Percentiles rank a stretch among this genome's conserved stretches.
Evolutionary conservation across 129 eudicot genomes (phyloP).

Genomic region (Tanacetum coccineum): DNA sequence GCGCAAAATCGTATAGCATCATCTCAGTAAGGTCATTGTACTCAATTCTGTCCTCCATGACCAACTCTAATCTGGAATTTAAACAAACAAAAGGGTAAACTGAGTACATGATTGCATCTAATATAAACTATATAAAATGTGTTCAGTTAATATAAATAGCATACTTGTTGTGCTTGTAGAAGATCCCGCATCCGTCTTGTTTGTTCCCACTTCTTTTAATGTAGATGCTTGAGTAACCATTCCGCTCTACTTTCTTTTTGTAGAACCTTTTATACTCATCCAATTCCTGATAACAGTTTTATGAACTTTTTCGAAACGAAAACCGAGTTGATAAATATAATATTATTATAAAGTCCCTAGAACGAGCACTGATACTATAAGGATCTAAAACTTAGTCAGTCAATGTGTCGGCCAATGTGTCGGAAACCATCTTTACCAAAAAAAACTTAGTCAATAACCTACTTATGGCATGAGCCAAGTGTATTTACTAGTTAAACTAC

Average conservation of each 20-base stretch:
- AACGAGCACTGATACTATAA: too few species aligned
- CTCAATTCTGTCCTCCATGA: slow-evolving; percentile 66
- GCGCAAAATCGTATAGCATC: slow-evolving; percentile 34
- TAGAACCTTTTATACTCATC: slow-evolving; percentile 88
- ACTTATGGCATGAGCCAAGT: too few species aligned
- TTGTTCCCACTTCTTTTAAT: slow-evolving; percentile 69
- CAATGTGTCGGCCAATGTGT: too few species aligned
- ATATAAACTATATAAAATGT: not conserved
- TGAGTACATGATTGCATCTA: not conserved
- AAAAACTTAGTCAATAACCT: too few species aligned
- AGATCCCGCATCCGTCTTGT: slow-evolving; percentile 91
- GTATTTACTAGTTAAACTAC: too few species aligned
- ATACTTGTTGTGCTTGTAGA: slow-evolving; percentile 66
- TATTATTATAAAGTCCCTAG: too few species aligned
- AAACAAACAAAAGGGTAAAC: slow-evolving; percentile 17
- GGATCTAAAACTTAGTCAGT: too few species aligned
- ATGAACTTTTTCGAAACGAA: slow-evolving; percentile 12
- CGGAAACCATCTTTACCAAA: too few species aligned
- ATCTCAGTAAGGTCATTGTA: slow-evolving; percentile 78
- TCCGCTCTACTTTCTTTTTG: slow-evolving; percentile 58
- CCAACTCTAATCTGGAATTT: slow-evolving; percentile 63
- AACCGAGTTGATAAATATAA: not conserved
- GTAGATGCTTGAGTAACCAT: slow-evolving; percentile 81
- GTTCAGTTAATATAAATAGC: slow-evolving; percentile 15
- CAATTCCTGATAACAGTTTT: slow-evolving; percentile 50